Evolutionary conservation across 441 rosid genomes (phyloP), one percentile per base, ranked within the genome.

Genomic region (Erodium trifolium): DNA sequence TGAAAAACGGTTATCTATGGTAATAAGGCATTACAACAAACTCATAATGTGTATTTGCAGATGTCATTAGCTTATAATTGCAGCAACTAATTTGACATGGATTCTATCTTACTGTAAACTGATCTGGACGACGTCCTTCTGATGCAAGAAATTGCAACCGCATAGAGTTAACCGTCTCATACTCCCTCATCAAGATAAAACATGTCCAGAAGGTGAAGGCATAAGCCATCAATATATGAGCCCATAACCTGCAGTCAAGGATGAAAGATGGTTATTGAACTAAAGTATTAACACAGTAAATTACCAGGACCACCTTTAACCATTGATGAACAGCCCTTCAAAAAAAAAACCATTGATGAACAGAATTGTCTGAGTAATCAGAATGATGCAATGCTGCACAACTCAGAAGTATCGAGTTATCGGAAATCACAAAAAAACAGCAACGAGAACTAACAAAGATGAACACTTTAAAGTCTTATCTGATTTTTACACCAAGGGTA

Each of bases 171-270:
- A 95, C 84, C 19, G 34, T 83, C 76, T 79, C 97, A 70, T 95
- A 95, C 84, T 95, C 99, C 71, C 82, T 90, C 66, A 78, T 71
- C 73, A 95, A 76, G 75, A 90, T 84, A 73, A 80, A 92, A 80
- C 84, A 88, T 34, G 97, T 90, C 99, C 99, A 95, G 45, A 90
- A 85, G 43, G 98, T 92, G 70, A 95, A 84, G 67, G 85, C 92
- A 76, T 95, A 94, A 41, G 95, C 95, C 96, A 88, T 83, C 74
- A 87, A 53, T 63, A 90, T 79, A 78, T 94, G 98, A 17, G 92
- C 63, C 92, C 92, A 89, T 75, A 87, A 86, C 82, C 98, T 92
- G 86, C 63, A 81, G 68, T 17, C 67, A 71, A 14, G 23, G 62
- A 7, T 6, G 8, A 55, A 4, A 18, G 19, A 16, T 55, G 62